phyloP scores from a whole-genome alignment of 106 monocot species.

The Allium cepa region DNA sequence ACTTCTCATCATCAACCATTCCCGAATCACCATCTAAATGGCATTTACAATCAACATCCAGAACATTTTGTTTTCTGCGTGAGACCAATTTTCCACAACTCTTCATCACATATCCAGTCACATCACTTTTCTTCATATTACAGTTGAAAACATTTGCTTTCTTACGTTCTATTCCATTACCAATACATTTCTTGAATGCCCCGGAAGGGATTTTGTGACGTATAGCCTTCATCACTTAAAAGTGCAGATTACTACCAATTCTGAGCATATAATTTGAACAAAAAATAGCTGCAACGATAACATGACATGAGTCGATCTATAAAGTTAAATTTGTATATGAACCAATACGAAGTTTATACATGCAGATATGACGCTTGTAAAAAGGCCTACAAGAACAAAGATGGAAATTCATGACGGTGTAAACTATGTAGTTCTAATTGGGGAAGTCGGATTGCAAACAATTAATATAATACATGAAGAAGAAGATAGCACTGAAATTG shows the following conservation, averaged over 20 bases:
- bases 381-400: not conserved
- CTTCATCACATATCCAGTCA: not conserved
- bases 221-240: not conserved
- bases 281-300: not conserved
- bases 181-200: not conserved
- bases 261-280: not conserved
- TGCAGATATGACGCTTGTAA: not conserved
- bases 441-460: too few relatives aligned
- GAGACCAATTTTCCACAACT: not conserved
- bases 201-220: not conserved
- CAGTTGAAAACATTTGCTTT: not conserved
- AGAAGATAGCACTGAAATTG: too few relatives aligned
- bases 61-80: not conserved
- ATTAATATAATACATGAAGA: too few relatives aligned
- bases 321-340: not conserved
- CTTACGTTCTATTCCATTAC: not conserved
- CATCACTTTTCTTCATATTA: constrained; percentile 6
- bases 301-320: not conserved
- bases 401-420: too few relatives aligned
- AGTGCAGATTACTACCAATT: not conserved
- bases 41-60: not conserved
- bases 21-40: not conserved
- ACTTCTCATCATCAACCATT: not conserved
- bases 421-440: too few relatives aligned
- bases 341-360: not conserved